Base-by-base conservation (phyloP, 495 filamentous ascomycete species). In the Parmelia sp. region DNA sequence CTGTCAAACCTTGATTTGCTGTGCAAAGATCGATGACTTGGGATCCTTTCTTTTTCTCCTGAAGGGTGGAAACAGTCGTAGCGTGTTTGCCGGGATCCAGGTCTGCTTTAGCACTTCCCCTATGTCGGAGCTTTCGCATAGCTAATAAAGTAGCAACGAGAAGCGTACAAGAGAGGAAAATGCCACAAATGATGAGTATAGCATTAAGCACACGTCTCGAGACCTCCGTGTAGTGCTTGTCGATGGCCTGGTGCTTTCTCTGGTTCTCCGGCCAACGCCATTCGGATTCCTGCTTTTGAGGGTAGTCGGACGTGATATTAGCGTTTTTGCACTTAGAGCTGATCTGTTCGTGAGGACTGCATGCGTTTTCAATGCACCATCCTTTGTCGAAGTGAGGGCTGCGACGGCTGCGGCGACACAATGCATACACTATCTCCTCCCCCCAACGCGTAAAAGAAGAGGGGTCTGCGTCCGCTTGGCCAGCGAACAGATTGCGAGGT, bases 201-300 rank as follows among this genome's bases (percentile, higher is more conserved):
- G 27, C 27, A 0, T 25, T 44, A 17, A 57, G 6, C 17, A 51
- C 53, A 33, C 51, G 61, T 29, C 57, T n/a, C 15, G 51, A 39
- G 8, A 63, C 33, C 42, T 63, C 51, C n/a, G 10, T 1, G 29
- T 51, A 63, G 51, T 63, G 61, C 3, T 14, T 9, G 6, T 42
- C 15, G 25, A 63, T 39, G 11, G 27, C 49, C 51, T 29, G 25
- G 4, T 31, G 14, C 49, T 19, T 53, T 23, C 9, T 56, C 14
- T 44, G 49, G 35, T 27, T 57, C 61, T 44, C 56, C 19, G 53
- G n/a, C 61, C 61, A 63, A 39, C 61, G 57, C 51, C 51, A 63
- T 25, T 63, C 51, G 27, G 51, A 63, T 40, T 55, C 29, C 45
- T 44, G 19, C 35, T 57, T 63, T 63, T 27, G 25, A 21, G 35